Evolutionary conservation across 768 basidiomycete species (phyloP), one percentile per base, ranked within the genome.

Genomic region (Suillus occidentalis): DNA sequence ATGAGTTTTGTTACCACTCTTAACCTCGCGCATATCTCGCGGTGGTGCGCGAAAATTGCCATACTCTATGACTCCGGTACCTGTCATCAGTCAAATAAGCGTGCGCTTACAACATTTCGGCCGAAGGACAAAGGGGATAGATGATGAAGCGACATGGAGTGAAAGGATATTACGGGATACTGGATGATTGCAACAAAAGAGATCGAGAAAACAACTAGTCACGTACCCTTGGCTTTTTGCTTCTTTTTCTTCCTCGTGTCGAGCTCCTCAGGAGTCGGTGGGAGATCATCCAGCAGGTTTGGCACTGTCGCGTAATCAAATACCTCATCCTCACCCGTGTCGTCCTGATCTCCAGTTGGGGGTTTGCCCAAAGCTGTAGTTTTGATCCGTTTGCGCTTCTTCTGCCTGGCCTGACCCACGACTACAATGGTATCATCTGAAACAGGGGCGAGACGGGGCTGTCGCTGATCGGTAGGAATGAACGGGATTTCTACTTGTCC

Each of bases 251-350:
- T 80, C 68, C 72, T 74, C 64, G 65, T 70, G 64, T 74, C 73
- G 60, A 67, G 67, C 28, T 73, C 72, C 60, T 71, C 75, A 47
- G 82, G 22, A 72, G 70, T 52, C 77, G 58, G 58, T 76, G 52
- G 81, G 79, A 63, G 80, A 66, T 84, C 81, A 70, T 94, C 92
- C 64, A 94, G 76, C 60, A 92, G 82, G 73, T 94, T 94, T 6
- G 90, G 85, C 28, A 84, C 86, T 16, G 79, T 77, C 7, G 83
- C 76, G 73, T 91, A 94, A 76, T 93, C 90, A 70, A 92, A 94
- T 45, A 80, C 80, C 50, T 82, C 83, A 53, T 64, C 60, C 60
- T 76, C 76, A 47, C 70, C 72, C 65, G 71, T 73, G 45, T 65
- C 72, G 63, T 67, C 64, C 57, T 68, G 57, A 67, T 69, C 67